Base-by-base conservation (phyloP, 2,329 filamentous ascomycete species). In the Blastomyces silverae region DNA sequence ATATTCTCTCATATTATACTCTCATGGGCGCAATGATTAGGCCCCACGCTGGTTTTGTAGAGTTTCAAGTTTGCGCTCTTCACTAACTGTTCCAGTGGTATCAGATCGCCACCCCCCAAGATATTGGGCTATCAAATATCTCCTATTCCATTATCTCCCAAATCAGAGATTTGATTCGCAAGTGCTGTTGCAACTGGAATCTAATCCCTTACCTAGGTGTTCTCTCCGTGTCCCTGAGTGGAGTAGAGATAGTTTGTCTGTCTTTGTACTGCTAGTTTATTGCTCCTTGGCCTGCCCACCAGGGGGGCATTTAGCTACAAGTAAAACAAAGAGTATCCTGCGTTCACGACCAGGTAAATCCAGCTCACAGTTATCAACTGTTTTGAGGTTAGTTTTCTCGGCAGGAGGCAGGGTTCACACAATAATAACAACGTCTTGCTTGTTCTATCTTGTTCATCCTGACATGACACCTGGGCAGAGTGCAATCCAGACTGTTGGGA, bases 161-260 rank as follows among this genome's bases (percentile, higher is more conserved):
- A 37, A 44, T 20, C n/a, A 39, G 56, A 58, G 37, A 44, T 42
- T 58, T 56, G 31, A 37, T 37, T 39, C 13, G 20, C 56, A 58
- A 58, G 37, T 25, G 10, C 17, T 34, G 31, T 37, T 34, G 53
- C 17, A n/a, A n/a, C 10, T 10, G 3, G 34, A n/a, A 58, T 17
- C n/a, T 17, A 58, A 42, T 37, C 11, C 37, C 6, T 37, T 20
- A 10, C 8, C 28, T 28, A 28, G 28, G 44, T 46, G 22, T 25
- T 25, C 56, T 44, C n/a, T 17, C 39, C 10, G 8, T 42, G 4
- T 42, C 13, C 2, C 56, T 25, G 17, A n/a, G 20, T n/a, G 4
- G 34, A 25, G 37, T 37, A 34, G 53, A 11, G 53, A 28, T 11
- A 28, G 22, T 13, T 56, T 13, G 28, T 10, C 17, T 56, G 17